Evolutionary conservation across 2,329 filamentous ascomycete species (phyloP).

Genomic region (Cryoendolithus antarcticus): DNA sequence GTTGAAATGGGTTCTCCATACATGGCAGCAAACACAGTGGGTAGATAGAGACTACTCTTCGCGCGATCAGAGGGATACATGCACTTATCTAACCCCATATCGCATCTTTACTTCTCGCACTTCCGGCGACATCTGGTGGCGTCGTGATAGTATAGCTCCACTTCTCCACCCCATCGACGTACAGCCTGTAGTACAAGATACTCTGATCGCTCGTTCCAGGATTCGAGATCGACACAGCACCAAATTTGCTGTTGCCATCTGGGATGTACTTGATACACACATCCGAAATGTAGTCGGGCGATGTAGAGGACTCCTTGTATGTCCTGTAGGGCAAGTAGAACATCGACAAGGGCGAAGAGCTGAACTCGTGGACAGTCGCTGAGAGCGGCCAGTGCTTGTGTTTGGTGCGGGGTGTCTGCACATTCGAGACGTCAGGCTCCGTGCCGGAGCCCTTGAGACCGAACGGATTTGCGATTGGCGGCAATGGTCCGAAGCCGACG

Average conservation of each 20-base stretch:
- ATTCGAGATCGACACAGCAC: constrained; percentile 65
- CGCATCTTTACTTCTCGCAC: constrained; percentile 31
- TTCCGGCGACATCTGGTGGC: constrained; percentile 28
- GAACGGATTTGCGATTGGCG: constrained; percentile 4
- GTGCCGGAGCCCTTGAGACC: neutral
- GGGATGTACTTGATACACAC: constrained; percentile 77
- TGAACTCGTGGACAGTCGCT: constrained; percentile 76
- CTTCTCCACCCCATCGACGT: constrained; percentile 63
- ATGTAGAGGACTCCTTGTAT: constrained; percentile 50
- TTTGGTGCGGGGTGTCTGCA: constrained; percentile 10
- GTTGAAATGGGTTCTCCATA: no score
- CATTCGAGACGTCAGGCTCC: neutral
- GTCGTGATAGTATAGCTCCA: constrained; percentile 52
- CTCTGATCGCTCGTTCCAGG: constrained; percentile 53
- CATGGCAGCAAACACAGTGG: no score
- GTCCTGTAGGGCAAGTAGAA: constrained; percentile 81
- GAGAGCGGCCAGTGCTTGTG: constrained; percentile 43
- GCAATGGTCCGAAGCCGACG: constrained; percentile 13
- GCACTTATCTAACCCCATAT: constrained; percentile 27
- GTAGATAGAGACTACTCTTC: no score
- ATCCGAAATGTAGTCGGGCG: constrained; percentile 58
- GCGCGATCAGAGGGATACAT: no score
- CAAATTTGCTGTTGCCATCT: constrained; percentile 80
- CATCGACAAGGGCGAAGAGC: constrained; percentile 80
- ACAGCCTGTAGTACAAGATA: constrained; percentile 67